A percentile compares a stretch with the other conserved stretches of the same genome.
These are phyloP conservation scores for Thelephora aurantiotincta DNA, from an alignment of 768 basidiomycete species.

Conservation along the genomic window DNA sequence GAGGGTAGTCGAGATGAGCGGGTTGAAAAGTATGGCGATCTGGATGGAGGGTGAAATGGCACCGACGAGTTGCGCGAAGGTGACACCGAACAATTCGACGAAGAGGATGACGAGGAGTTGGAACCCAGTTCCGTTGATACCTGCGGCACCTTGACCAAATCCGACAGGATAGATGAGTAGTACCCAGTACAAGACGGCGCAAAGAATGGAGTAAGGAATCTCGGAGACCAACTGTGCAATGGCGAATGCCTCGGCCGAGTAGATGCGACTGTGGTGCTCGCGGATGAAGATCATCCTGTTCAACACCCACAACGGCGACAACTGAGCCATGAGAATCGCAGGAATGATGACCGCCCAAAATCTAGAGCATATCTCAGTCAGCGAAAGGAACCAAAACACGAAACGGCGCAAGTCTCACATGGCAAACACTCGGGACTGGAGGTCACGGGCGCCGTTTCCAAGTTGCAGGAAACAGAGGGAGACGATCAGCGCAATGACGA, in stretches of 20 bases:
- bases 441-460: conserved; percentile 43
- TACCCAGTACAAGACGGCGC: conserved; percentile 62
- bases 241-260: conserved; percentile 76
- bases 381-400: not conserved
- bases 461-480: conserved; percentile 72
- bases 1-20: conserved; percentile 52
- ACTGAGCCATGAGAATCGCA: conserved; percentile 65
- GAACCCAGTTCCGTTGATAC: conserved; percentile 53
- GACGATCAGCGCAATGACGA: conserved; percentile 55
- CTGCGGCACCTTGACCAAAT: conserved; percentile 48
- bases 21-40: conserved; percentile 70
- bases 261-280: conserved; percentile 75
- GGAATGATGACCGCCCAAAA: conserved; percentile 59
- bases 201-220: conserved; percentile 61
- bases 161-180: conserved; percentile 61
- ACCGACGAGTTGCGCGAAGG: conserved; percentile 60
- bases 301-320: conserved; percentile 73
- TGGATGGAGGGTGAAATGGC: conserved; percentile 60
- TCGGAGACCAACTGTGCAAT: conserved; percentile 73
- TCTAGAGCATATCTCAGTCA: conserved; percentile 16
- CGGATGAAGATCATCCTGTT: conserved; percentile 36
- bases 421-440: conserved; percentile 73
- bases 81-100: conserved; percentile 60
- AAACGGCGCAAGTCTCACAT: conserved; percentile 30
- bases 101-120: conserved; percentile 57